Conservation (phyloP, 2,329 filamentous ascomycete species). For the Gnomoniopsis smithogilvyi region DNA sequence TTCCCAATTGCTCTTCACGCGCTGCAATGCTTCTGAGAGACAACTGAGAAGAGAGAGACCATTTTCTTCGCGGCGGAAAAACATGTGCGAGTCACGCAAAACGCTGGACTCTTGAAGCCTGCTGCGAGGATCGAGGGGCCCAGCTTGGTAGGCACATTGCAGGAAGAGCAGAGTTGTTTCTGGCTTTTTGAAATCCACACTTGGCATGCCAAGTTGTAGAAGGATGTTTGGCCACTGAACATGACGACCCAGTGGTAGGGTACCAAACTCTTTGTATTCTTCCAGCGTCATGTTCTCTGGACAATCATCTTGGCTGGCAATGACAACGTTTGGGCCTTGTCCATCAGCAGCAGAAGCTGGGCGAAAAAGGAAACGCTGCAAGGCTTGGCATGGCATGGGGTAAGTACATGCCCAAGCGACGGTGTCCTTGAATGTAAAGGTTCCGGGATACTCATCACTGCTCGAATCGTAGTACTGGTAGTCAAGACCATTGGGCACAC, state of each 20-base stretch:
- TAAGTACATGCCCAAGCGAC: constrained; percentile 37
- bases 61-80: constrained; percentile 25
- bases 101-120: no score
- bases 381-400: constrained; percentile 27
- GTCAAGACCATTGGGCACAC: constrained; percentile 41
- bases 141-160: constrained; percentile 48
- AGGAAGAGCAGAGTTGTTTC: constrained; percentile 45
- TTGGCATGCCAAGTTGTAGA: constrained; percentile 42
- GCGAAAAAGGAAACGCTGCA: constrained; percentile 39
- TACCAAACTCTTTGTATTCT: constrained; percentile 52
- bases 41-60: constrained; percentile 33
- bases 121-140: constrained; percentile 33
- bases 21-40: constrained; percentile 28
- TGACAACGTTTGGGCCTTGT: background rate
- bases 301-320: constrained; percentile 46
- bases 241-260: constrained; percentile 43
- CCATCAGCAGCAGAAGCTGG: constrained; percentile 19
- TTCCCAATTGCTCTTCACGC: constrained; percentile 50
- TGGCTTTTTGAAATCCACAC: constrained; percentile 46
- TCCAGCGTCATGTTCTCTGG: constrained; percentile 45
- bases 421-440: constrained; percentile 13
- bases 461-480: constrained; percentile 36
- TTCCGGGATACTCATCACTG: background rate
- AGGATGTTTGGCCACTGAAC: constrained; percentile 58
- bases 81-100: constrained; percentile 30